Evolutionary conservation across 2,329 filamentous ascomycete genomes (phyloP).

Genomic region (Aureobasidium namibiae): DNA sequence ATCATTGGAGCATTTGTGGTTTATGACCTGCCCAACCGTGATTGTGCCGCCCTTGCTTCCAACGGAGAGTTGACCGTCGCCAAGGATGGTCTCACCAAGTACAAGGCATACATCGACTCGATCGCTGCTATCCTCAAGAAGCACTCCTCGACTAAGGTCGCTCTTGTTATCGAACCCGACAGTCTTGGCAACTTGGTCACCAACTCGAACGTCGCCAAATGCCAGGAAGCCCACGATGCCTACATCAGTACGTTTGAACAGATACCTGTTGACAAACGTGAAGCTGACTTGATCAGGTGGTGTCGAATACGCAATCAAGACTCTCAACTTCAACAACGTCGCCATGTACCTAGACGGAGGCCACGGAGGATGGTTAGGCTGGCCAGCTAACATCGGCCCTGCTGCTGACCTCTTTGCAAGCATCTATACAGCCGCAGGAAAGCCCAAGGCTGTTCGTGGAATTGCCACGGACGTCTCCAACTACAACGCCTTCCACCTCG

Average conservation of each 20-base stretch:
- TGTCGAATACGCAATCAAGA: slow-evolving; percentile 47
- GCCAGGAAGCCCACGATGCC: slow-evolving; percentile 44
- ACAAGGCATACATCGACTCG: slow-evolving; percentile 31
- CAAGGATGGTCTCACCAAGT: slow-evolving; percentile 42
- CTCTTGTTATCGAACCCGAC: slow-evolving; percentile 51
- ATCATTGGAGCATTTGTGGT: slow-evolving; percentile 49
- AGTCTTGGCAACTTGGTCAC: slow-evolving; percentile 56
- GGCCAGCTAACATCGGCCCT: slow-evolving; percentile 50
- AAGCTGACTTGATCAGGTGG: slow-evolving; percentile 20
- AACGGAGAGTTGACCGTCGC: slow-evolving; percentile 54
- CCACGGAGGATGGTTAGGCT: slow-evolving; percentile 58
- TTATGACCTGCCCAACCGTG: slow-evolving; percentile 56
- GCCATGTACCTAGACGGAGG: slow-evolving; percentile 57
- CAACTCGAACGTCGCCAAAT: slow-evolving; percentile 48
- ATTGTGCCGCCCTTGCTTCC: slow-evolving; percentile 55
- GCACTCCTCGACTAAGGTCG: slow-evolving; percentile 45
- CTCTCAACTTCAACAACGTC: slow-evolving; percentile 53
- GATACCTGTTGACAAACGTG: too few species aligned
- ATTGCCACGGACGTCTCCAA: slow-evolving; percentile 51
- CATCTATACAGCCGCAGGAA: slow-evolving; percentile 40
- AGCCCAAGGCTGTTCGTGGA: slow-evolving; percentile 42
- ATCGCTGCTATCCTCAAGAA: slow-evolving; percentile 46
- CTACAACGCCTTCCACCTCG: slow-evolving; percentile 47
- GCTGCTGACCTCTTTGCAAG: slow-evolving; percentile 39
- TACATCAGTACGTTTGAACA: slow-evolving; percentile 38